Conservation (phyloP, 2,329 filamentous ascomycete genomes). For the Aspergillus flavus region DNA sequence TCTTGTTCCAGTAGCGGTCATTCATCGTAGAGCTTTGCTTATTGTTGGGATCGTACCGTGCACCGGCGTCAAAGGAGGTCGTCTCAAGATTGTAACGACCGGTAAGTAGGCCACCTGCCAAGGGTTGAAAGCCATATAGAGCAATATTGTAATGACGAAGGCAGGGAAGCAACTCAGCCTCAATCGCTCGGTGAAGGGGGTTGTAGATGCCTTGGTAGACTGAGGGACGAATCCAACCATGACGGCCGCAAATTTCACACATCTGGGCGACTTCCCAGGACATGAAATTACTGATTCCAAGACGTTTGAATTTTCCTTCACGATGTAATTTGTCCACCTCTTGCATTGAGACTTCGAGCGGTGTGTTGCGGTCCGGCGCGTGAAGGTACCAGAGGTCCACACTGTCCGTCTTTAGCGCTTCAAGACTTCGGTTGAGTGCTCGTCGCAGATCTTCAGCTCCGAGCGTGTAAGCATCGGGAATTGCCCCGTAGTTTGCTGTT, state of each 20-base stretch:
- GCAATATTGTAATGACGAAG: constrained; percentile 46
- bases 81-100: constrained; percentile 37
- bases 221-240: constrained; percentile 46
- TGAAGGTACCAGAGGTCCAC: constrained; percentile 52
- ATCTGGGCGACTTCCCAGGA: constrained; percentile 53
- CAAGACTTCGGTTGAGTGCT: constrained; percentile 38
- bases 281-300: constrained; percentile 51
- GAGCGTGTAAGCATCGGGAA: constrained; percentile 26
- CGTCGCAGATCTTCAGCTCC: constrained; percentile 34
- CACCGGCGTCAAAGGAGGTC: constrained; percentile 7
- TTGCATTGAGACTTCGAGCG: constrained; percentile 49
- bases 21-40: not conserved
- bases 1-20: not conserved
- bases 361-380: constrained; percentile 50
- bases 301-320: constrained; percentile 48
- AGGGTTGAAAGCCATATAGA: constrained; percentile 45
- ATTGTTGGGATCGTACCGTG: not conserved
- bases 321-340: constrained; percentile 51
- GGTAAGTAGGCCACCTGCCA: constrained; percentile 51
- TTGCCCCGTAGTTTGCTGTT: constrained; percentile 5
- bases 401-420: constrained; percentile 42
- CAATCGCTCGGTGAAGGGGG: constrained; percentile 39
- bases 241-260: constrained; percentile 45
- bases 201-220: constrained; percentile 54
- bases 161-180: constrained; percentile 47